phyloP scores from a whole-genome alignment of 352 stramenopile genomes.

The Globisporangium camurandrum region DNA sequence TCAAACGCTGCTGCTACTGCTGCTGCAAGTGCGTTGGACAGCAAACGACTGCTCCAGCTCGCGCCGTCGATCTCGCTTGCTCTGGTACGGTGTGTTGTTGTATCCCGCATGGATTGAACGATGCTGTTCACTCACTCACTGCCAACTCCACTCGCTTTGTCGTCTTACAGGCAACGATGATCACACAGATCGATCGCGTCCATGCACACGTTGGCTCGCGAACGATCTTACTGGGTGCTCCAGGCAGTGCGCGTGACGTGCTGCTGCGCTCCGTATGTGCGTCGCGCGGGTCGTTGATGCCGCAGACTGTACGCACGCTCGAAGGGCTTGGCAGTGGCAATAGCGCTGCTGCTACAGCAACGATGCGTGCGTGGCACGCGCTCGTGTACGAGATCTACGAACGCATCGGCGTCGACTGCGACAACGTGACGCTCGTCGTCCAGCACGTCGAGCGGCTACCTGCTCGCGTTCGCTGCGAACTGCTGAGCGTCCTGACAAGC shows the following conservation, averaged over 20 bases:
- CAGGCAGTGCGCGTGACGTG: constrained; percentile 22
- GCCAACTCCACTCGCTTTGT: no score
- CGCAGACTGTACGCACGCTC: constrained; percentile 17
- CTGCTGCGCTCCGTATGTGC: constrained; percentile 33
- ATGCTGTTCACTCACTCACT: no score
- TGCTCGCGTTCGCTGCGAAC: constrained; percentile 21
- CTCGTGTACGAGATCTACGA: no score
- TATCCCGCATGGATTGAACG: background rate
- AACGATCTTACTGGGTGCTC: constrained; percentile 22
- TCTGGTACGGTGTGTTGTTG: constrained; percentile 21
- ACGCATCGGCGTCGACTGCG: constrained; percentile 39
- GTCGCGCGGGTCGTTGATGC: constrained; percentile 11
- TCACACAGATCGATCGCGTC: constrained; percentile 36
- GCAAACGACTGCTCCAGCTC: no score
- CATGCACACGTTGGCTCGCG: constrained; percentile 28
- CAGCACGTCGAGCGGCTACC: constrained; percentile 41
- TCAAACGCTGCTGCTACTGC: background rate
- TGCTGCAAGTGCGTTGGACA: background rate
- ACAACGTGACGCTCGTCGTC: constrained; percentile 50
- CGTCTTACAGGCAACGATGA: constrained; percentile 17
- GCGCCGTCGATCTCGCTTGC: constrained; percentile 18
- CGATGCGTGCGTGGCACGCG: no score
- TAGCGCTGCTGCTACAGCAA: no score
- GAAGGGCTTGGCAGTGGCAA: constrained; percentile 21
- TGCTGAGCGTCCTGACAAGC: constrained; percentile 40